phyloP scores from a whole-genome alignment of 2,329 filamentous ascomycete genomes.

The Neonectria punicea region DNA sequence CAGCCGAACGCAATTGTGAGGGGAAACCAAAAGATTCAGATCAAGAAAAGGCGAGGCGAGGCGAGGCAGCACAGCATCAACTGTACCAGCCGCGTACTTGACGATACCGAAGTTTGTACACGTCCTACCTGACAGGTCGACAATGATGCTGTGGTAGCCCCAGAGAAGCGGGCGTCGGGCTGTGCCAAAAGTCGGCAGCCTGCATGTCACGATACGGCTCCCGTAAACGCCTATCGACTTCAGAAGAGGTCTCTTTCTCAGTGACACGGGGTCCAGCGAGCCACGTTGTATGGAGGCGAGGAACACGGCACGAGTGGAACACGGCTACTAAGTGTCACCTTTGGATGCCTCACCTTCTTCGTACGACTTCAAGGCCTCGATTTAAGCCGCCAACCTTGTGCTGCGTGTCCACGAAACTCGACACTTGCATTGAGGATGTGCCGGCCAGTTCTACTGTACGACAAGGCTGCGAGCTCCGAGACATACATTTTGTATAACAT shows the following conservation, averaged over 20 bases:
- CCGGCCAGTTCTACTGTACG: constrained; percentile 1
- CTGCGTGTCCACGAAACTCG: constrained; percentile 6
- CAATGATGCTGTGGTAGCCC: constrained; percentile 5
- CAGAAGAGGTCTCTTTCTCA: constrained; percentile 3
- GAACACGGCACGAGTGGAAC: constrained; percentile 13
- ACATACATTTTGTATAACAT: constrained; percentile 6
- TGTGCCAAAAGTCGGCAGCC: constrained; percentile 3
- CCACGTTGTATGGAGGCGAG: constrained; percentile 7
- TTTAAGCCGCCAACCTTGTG: constrained; percentile 6
- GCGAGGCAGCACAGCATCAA: not conserved
- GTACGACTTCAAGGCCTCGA: not conserved
- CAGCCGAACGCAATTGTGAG: not conserved
- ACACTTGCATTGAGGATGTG: constrained; percentile 15
- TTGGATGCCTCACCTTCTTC: constrained; percentile 6
- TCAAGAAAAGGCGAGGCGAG: constrained; percentile 6
- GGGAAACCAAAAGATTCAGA: constrained; percentile 4
- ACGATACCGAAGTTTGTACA: not conserved
- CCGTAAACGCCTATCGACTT: not conserved
- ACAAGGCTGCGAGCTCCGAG: constrained; percentile 6
- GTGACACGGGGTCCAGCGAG: constrained; percentile 8
- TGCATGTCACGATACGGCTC: not conserved
- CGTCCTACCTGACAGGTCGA: constrained; percentile 5
- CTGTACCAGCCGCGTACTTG: not conserved
- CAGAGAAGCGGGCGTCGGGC: constrained; percentile 10
- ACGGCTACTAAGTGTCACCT: constrained; percentile 1